Evolutionary conservation across 140 eudicot species (phyloP).

Genomic region (Cichorium intybus): DNA sequence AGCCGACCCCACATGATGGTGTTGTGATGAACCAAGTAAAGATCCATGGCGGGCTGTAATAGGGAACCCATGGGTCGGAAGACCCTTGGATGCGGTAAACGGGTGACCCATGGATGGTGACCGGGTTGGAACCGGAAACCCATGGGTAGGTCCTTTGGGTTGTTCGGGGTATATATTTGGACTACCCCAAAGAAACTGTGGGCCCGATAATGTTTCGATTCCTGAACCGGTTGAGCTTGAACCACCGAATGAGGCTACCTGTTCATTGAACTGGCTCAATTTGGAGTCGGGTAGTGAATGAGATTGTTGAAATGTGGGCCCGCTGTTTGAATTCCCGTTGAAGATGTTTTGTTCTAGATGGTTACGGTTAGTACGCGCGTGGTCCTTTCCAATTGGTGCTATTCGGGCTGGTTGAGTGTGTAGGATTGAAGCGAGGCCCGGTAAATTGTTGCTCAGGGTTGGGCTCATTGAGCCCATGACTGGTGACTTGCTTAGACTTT

Average conservation of each 20-base stretch:
- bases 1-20: slow-evolving; percentile 81
- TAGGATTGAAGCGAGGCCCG: slow-evolving; percentile 69
- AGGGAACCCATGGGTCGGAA: slow-evolving; percentile 47
- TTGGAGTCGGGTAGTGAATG: slow-evolving; percentile 70
- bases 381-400: slow-evolving; percentile 80
- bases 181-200: slow-evolving; percentile 90
- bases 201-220: slow-evolving; percentile 71
- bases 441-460: slow-evolving; percentile 34
- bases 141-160: slow-evolving; percentile 38
- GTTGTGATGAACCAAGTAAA: slow-evolving; percentile 45
- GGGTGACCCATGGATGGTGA: slow-evolving; percentile 45
- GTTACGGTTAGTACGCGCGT: slow-evolving; percentile 28
- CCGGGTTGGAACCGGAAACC: slow-evolving; percentile 30
- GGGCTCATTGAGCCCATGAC: slow-evolving; percentile 55
- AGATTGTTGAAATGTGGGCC: slow-evolving; percentile 51
- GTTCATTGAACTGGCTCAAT: slow-evolving; percentile 42
- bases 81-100: slow-evolving; percentile 43
- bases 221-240: slow-evolving; percentile 58
- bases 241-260: slow-evolving; percentile 52
- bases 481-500: slow-evolving; percentile 61
- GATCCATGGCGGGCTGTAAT: slow-evolving; percentile 46
- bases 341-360: slow-evolving; percentile 36
- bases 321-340: slow-evolving; percentile 34
- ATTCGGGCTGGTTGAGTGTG: slow-evolving; percentile 50
- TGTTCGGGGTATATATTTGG: slow-evolving; percentile 46